phyloP scores from a whole-genome alignment of 1,284 basidiomycete species.

The Cryptococcus jaspeensis region DNA sequence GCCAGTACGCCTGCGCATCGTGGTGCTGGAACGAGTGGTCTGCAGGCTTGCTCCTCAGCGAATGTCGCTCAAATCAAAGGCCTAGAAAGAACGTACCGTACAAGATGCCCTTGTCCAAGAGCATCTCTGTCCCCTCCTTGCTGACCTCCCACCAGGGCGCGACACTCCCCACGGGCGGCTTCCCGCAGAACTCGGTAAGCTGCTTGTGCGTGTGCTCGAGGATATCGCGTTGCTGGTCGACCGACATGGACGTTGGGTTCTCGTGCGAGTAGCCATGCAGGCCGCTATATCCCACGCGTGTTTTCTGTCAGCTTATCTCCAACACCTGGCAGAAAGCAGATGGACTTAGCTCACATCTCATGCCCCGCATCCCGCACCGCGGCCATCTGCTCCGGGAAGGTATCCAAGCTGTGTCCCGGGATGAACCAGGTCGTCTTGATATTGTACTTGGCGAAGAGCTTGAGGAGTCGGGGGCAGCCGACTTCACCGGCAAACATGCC shows the following conservation, averaged over 20 bases:
- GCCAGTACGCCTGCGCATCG: slow-evolving; percentile 69
- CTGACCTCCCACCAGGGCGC: slow-evolving; percentile 79
- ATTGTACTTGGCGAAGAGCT: slow-evolving; percentile 68
- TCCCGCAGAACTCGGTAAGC: slow-evolving; percentile 66
- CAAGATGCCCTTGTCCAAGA: slow-evolving; percentile 71
- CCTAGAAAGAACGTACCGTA: slow-evolving; percentile 57
- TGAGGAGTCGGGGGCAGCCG: slow-evolving; percentile 65
- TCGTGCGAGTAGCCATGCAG: slow-evolving; percentile 75
- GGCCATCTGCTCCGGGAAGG: slow-evolving; percentile 52
- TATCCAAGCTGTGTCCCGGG: slow-evolving; percentile 54
- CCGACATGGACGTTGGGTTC: slow-evolving; percentile 64
- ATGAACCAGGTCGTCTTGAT: slow-evolving; percentile 73
- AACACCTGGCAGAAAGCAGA: too few species aligned
- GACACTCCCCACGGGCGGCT: slow-evolving; percentile 65
- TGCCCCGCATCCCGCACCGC: slow-evolving; percentile 52
- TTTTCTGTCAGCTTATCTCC: too few species aligned
- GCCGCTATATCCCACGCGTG: slow-evolving; percentile 45
- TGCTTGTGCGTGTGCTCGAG: slow-evolving; percentile 66
- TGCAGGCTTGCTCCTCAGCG: background rate
- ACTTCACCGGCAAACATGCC: slow-evolving; percentile 63
- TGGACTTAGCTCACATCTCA: slow-evolving; percentile 47
- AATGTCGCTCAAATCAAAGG: background rate
- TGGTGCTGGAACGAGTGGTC: slow-evolving; percentile 58
- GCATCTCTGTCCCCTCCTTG: slow-evolving; percentile 65
- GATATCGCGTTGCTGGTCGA: slow-evolving; percentile 70